These are phyloP conservation scores for Termitomyces sp. DNA, from an alignment of 768 basidiomycete genomes.

Conservation along the genomic window DNA sequence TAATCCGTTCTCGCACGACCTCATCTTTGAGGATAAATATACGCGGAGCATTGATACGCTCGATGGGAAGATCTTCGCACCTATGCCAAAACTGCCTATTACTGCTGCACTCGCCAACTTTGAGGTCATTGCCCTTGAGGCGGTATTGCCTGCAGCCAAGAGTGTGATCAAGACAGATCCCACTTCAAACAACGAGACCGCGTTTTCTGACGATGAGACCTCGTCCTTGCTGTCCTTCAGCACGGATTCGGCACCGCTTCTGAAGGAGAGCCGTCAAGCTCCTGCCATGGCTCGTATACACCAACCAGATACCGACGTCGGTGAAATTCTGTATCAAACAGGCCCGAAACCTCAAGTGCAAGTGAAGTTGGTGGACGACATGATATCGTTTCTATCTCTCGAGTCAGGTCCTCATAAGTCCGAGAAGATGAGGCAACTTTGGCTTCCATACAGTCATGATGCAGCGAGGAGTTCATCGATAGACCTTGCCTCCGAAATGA, in stretches of 20 bases:
- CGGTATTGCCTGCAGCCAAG: neutral
- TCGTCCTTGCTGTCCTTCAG: neutral
- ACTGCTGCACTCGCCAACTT: constrained; percentile 2
- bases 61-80: neutral
- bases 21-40: neutral
- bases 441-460: neutral
- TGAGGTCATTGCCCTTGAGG: neutral
- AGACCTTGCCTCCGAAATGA: neutral
- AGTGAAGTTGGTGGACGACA: neutral
- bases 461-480: neutral
- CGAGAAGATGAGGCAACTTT: neutral
- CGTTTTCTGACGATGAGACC: neutral
- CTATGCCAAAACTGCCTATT: constrained; percentile 1
- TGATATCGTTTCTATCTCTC: constrained; percentile 1
- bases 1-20: constrained; percentile 1
- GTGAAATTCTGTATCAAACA: neutral
- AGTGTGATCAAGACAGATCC: neutral
- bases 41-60: neutral
- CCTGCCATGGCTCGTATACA: neutral
- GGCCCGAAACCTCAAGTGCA: neutral
- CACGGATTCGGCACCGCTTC: neutral
- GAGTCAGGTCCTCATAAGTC: neutral
- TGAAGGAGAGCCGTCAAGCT: neutral
- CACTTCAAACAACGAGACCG: neutral
- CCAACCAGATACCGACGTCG: no score